These are phyloP conservation scores for Craspedostauros australis DNA, from an alignment of 108 stramenopile species.

Conservation along the genomic window DNA sequence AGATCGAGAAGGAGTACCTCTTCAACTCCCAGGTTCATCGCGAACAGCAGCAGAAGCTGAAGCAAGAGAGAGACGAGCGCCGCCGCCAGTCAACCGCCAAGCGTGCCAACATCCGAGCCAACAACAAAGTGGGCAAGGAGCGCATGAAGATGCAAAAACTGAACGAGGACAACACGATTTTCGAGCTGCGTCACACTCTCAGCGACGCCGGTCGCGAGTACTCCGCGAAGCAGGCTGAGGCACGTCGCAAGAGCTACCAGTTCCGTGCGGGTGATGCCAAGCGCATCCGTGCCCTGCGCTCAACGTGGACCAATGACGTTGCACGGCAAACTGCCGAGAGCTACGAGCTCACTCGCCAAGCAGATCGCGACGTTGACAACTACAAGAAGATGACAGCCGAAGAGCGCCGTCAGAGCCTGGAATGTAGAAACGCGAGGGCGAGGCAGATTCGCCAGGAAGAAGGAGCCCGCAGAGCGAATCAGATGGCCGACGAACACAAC, in stretches of 20 bases:
- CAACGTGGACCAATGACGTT: constrained; percentile 36
- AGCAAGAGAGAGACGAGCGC: constrained; percentile 55
- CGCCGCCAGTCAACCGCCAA: constrained; percentile 55
- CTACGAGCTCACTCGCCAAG: constrained; percentile 59
- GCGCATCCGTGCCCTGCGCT: constrained; percentile 39
- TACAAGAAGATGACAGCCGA: constrained; percentile 39
- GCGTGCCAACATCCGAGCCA: constrained; percentile 51
- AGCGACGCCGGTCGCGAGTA: constrained; percentile 39
- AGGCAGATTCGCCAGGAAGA: constrained; percentile 10
- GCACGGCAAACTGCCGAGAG: constrained; percentile 40
- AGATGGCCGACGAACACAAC: constrained; percentile 37
- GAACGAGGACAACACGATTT: constrained; percentile 57
- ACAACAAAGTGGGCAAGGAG: constrained; percentile 60
- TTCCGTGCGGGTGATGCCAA: constrained; percentile 63
- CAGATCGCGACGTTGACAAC: constrained; percentile 67
- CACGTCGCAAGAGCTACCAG: constrained; percentile 63
- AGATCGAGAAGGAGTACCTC: constrained; percentile 53
- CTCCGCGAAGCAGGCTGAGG: constrained; percentile 33
- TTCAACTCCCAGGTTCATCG: constrained; percentile 73
- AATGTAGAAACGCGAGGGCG: constrained; percentile 27
- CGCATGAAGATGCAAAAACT: constrained; percentile 28
- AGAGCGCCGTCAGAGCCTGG: constrained; percentile 36
- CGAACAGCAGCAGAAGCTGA: constrained; percentile 72
- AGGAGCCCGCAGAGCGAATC: constrained; percentile 19
- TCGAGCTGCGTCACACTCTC: constrained; percentile 53